Base-by-base conservation (phyloP, 768 basidiomycete genomes). In the Cystofilobasidium macerans region DNA sequence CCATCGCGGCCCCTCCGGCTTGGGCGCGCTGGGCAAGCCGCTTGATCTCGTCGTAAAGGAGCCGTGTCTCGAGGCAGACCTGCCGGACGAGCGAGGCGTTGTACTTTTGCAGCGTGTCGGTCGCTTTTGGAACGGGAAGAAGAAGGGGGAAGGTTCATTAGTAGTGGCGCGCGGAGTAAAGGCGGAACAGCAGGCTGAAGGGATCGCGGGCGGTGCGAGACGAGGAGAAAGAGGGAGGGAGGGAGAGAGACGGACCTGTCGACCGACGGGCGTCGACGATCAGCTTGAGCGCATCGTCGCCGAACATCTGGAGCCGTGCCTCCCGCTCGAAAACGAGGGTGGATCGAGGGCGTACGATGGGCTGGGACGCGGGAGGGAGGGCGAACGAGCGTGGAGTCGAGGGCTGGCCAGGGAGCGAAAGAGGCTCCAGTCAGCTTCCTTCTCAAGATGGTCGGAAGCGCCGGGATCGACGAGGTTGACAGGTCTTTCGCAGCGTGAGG, bases 31-130 rank as follows among this genome's bases (percentile, higher is more conserved):
- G 63, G 36, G 69, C 65, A 43, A 70, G 68, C 6, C 40, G 24
- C 20, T 43, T 62, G 70, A 78, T 76, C 47, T 72, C 70, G 14
- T 73, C 70, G 14, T 72, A 72, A 69, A 98, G 86, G 71, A 87
- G 86, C 74, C 91, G 88, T 69, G 92, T 90, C 75, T 97, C 93
- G 70, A 92, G 84, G 73, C 89, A 82, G 75, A 98, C 81, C 42
- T 84, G 82, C 60, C 90, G 85, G 40, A 97, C 88, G 70, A 90
- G 84, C 53, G 83, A 78, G 75, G 92, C 87, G 77, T 94, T 93
- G 81, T 97, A 95, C 72, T 93, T 94, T 69, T 89, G 80, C 18
- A 97, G 81, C 6, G 85, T 85, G 71, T 90, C 87, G 8, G 87
- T 86, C 38, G 85, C 65, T 66, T 32, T 7, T 6, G 82, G 1